A percentile compares a stretch with the other conserved stretches of the same genome.
These are phyloP conservation scores for Dictyostelium capitatum DNA, from an alignment of 78 protist species.

Conservation along the genomic window DNA sequence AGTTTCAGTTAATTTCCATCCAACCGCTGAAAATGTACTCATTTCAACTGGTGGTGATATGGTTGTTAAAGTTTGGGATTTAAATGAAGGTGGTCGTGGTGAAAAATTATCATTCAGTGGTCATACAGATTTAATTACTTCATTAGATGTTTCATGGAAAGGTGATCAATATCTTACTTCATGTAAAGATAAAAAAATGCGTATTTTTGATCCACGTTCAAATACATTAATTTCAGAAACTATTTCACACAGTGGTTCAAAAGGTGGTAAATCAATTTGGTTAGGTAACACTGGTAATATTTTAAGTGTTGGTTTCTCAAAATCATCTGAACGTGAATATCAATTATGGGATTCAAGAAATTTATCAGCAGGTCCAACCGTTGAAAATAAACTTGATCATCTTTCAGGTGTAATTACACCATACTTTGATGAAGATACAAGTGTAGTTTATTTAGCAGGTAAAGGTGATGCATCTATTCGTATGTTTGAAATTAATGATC, in stretches of 20 bases:
- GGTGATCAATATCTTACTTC: slow-evolving; percentile 86
- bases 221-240: slow-evolving; percentile 38
- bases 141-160: slow-evolving; percentile 52
- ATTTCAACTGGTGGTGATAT: slow-evolving; percentile 70
- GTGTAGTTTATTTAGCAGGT: slow-evolving; percentile 87
- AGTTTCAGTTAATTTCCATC: slow-evolving; percentile 83
- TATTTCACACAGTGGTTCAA: slow-evolving; percentile 84
- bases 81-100: slow-evolving; percentile 6
- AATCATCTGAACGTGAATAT: slow-evolving; percentile 91
- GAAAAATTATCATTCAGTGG: slow-evolving; percentile 40
- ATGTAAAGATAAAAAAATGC: slow-evolving; percentile 89
- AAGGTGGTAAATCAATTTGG: slow-evolving; percentile 88
- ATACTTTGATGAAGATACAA: slow-evolving; percentile 88
- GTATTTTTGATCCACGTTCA: slow-evolving; percentile 91
- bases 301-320: slow-evolving; percentile 88
- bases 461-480: slow-evolving; percentile 90
- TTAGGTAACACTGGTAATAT: slow-evolving; percentile 71
- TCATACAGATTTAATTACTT: slow-evolving; percentile 79
- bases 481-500: slow-evolving; percentile 86
- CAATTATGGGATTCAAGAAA: slow-evolving; percentile 87
- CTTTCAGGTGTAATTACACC: slow-evolving; percentile 87
- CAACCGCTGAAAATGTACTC: slow-evolving; percentile 88
- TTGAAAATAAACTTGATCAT: slow-evolving; percentile 31
- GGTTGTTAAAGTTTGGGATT: slow-evolving; percentile 90
- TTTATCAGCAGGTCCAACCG: slow-evolving; percentile 23